These are phyloP conservation scores for Lactarius sp. DNA, from an alignment of 768 basidiomycete species.

Conservation along the genomic window DNA sequence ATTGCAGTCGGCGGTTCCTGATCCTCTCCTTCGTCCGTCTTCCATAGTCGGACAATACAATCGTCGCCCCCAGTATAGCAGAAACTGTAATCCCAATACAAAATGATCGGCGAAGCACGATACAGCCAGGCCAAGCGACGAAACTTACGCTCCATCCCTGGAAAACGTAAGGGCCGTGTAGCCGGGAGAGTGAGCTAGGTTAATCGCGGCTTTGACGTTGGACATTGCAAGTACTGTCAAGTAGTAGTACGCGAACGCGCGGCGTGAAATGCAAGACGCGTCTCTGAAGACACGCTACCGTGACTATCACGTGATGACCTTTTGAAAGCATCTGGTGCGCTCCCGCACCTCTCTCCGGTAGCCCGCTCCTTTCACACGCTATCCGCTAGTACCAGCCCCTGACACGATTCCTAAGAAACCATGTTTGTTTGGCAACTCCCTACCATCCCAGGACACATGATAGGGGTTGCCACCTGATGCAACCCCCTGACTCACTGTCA, in stretches of 20 bases:
- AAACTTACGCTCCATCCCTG: conserved; percentile 23
- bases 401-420: too few relatives aligned
- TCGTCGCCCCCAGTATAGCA: conserved; percentile 27
- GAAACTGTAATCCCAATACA: conserved; percentile 7
- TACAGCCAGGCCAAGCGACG: background rate
- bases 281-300: conserved; percentile 3
- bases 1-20: conserved; percentile 22
- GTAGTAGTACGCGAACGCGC: background rate
- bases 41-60: conserved; percentile 26
- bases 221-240: conserved; percentile 6
- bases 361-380: too few relatives aligned
- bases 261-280: conserved; percentile 1
- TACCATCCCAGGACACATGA: too few relatives aligned
- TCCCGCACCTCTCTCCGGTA: too few relatives aligned
- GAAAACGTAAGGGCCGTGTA: conserved; percentile 24
- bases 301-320: background rate
- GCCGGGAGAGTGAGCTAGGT: conserved; percentile 22
- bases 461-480: too few relatives aligned
- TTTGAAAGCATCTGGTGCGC: background rate
- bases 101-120: background rate
- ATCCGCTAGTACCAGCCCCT: too few relatives aligned
- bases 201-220: conserved; percentile 16
- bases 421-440: too few relatives aligned
- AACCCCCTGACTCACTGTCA: too few relatives aligned
- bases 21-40: conserved; percentile 22